phyloP scores from a whole-genome alignment of 2,329 filamentous ascomycete species.

The Monilinia polystroma region DNA sequence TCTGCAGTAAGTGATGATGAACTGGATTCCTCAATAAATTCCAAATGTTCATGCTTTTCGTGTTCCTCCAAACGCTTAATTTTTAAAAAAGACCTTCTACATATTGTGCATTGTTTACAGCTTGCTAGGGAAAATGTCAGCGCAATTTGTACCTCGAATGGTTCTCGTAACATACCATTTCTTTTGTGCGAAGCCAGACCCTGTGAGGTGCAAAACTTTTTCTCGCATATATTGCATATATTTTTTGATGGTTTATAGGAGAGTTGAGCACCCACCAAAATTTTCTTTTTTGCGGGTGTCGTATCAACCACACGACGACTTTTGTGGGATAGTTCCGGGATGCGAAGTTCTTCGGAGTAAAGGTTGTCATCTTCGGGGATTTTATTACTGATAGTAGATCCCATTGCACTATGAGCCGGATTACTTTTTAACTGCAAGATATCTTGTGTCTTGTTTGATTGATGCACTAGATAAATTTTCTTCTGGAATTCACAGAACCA shows the following conservation, averaged over 20 bases:
- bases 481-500: neutral
- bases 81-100: neutral
- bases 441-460: neutral
- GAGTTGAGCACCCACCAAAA: neutral
- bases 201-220: neutral
- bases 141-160: neutral
- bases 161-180: neutral
- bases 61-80: neutral
- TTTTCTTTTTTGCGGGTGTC: neutral
- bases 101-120: neutral
- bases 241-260: too few species aligned
- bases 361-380: neutral
- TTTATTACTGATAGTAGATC: neutral
- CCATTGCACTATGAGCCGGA: too few species aligned
- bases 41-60: neutral
- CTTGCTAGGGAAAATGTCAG: neutral
- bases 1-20: neutral
- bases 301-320: neutral
- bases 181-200: neutral
- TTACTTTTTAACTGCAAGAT: neutral
- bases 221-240: neutral
- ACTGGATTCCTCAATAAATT: neutral
- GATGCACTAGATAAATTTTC: neutral
- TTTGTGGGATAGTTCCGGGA: neutral
- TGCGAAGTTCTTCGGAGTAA: neutral